Base-by-base conservation (phyloP, 345 rosid species). In the Camelina neglecta region DNA sequence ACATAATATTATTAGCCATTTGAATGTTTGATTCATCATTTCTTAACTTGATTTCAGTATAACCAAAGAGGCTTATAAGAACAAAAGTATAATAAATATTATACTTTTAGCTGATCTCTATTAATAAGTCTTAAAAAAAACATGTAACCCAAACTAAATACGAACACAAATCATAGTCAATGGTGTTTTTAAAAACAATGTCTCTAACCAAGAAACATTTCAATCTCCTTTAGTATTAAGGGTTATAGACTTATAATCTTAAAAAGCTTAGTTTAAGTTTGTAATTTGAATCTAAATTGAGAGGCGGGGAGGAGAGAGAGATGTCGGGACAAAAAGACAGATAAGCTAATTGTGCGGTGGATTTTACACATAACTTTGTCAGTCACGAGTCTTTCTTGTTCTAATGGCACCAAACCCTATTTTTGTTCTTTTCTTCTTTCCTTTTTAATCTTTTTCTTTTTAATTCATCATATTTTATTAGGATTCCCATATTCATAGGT, bases 321-420 rank as follows among this genome's bases (percentile, higher is more conserved):
- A n/a, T 7, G 67, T 68, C 35, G 61, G 31, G 60, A 79, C 71
- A 79, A 69, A 63, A 74, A 39, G 75, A 74, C 82, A 74, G 79
- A 73, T 72, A 60, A 61, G 75, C 79, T 79, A 54, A 62, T 11
- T 74, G 65, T 62, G 75, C 72, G 82, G 82, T 79, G 82, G 72
- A 73, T 36, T 74, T 62, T 69, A 15, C 61, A 57, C 69, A 61
- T 54, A 67, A 50, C 57, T 61, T 73, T 74, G 72, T 69, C 75
- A 74, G 79, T 79, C 82, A 79, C 82, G 79, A 79, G 82, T 69
- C 82, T 69, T 31, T 79, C 75, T 79, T 79, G 66, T 65, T 79
- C 75, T 74, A 67, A 67, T 77, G 65, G n/a, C 51, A 73, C 81
- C 81, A 78, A 72, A 77, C 63, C 23, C 76, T 59, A 65, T 3